A percentile compares a stretch with the other conserved stretches of the same genome.
phyloP scores from a whole-genome alignment of 192 early-diverging fungal species.

The Borealophlyctis nickersoniae region DNA sequence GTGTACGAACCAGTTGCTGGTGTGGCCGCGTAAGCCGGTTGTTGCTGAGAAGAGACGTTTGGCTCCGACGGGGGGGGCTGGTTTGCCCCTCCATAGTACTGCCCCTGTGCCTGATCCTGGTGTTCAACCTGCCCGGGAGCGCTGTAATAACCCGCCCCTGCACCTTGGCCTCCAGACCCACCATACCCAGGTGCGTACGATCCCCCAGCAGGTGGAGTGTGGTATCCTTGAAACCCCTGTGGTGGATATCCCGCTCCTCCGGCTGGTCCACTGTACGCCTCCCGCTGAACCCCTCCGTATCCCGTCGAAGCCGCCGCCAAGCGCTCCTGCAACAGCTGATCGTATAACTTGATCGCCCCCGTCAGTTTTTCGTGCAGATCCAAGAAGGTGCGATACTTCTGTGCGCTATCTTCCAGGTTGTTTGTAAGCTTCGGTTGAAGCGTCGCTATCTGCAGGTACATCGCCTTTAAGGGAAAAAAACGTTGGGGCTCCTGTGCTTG shows the following conservation, averaged over 20 bases:
- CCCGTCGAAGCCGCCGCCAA: conserved; percentile 29
- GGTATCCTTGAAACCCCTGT: conserved; percentile 28
- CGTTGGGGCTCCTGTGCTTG: conserved; percentile 3
- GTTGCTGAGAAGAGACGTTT: conserved; percentile 24
- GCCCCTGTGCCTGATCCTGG: background rate
- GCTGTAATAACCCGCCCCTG: background rate
- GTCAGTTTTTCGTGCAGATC: conserved; percentile 81
- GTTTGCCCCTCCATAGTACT: conserved; percentile 18
- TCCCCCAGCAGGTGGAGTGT: conserved; percentile 32
- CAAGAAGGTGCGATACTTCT: conserved; percentile 75
- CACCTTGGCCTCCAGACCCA: background rate
- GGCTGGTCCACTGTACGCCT: background rate
- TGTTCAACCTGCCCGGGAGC: conserved; percentile 9
- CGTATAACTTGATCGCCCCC: conserved; percentile 79
- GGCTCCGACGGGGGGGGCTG: background rate
- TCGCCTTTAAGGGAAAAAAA: conserved; percentile 33
- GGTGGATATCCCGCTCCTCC: conserved; percentile 17
- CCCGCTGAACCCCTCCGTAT: conserved; percentile 9
- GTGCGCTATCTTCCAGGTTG: conserved; percentile 68
- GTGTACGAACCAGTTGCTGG: too few species aligned
- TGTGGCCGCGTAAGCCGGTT: too few species aligned
- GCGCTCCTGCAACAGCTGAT: conserved; percentile 76
- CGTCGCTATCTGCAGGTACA: conserved; percentile 83
- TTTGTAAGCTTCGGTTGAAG: conserved; percentile 80
- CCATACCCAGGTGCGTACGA: too few species aligned